A percentile compares a stretch with the other conserved stretches of the same genome.
Evolutionary conservation across 768 basidiomycete genomes (phyloP).

Genomic region (Tricholoma sp.): DNA sequence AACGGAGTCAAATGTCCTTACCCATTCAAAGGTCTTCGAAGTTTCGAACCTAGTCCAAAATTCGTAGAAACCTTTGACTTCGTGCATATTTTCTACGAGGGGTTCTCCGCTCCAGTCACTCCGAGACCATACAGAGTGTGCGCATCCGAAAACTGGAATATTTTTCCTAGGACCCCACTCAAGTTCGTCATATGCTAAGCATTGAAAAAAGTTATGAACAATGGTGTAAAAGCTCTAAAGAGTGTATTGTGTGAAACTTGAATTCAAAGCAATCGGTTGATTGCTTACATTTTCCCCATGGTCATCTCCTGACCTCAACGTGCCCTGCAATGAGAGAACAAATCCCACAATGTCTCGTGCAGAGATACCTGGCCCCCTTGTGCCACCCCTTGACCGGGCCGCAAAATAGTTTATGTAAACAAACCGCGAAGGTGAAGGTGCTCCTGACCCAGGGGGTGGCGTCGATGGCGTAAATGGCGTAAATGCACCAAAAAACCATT

Average conservation of each 20-base stretch:
- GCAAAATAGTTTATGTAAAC: slow-evolving; percentile 1
- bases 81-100: not conserved
- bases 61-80: slow-evolving; percentile 17
- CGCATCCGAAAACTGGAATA: slow-evolving; percentile 16
- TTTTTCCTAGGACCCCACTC: slow-evolving; percentile 8
- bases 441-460: no score
- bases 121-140: slow-evolving; percentile 15
- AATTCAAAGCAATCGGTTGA: no score
- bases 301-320: no score
- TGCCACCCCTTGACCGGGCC: not conserved
- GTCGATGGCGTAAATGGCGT: no score
- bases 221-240: slow-evolving; percentile 12
- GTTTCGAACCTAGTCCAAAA: slow-evolving; percentile 21
- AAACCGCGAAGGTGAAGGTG: not conserved
- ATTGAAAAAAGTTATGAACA: slow-evolving; percentile 18
- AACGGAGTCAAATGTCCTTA: slow-evolving; percentile 4
- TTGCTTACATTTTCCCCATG: not conserved
- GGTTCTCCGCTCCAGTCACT: slow-evolving; percentile 12
- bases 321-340: not conserved
- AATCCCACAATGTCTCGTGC: slow-evolving; percentile 1
- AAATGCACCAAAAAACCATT: not conserved
- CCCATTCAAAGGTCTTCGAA: slow-evolving; percentile 21
- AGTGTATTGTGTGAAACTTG: not conserved
- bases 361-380: slow-evolving; percentile 1
- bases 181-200: slow-evolving; percentile 20